Conservation (phyloP, 495 filamentous ascomycete genomes). For the Bacidia rubella region DNA sequence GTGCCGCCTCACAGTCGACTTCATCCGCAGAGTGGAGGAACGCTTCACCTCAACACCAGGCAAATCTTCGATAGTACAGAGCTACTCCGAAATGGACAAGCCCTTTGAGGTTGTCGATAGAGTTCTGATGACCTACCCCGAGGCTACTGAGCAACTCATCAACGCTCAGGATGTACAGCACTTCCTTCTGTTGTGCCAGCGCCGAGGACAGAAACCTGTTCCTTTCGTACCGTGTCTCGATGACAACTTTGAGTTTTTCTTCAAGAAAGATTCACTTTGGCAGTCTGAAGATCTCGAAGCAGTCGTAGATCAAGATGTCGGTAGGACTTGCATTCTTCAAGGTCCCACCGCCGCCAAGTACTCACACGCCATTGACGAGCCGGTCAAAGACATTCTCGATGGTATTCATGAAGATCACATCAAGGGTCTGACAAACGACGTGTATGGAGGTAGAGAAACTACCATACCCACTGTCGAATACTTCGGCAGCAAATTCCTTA, state of each 20-base stretch:
- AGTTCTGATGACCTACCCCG: constrained; percentile 71
- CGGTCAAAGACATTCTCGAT: constrained; percentile 84
- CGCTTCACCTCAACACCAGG: constrained; percentile 61
- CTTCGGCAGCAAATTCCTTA: constrained; percentile 71
- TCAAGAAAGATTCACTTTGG: constrained; percentile 99
- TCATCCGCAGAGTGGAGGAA: constrained; percentile 90
- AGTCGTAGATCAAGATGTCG: constrained; percentile 90
- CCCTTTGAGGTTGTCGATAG: constrained; percentile 64
- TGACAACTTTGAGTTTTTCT: constrained; percentile 93
- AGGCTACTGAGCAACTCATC: constrained; percentile 79
- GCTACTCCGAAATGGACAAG: constrained; percentile 71
- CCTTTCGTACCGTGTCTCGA: constrained; percentile 90
- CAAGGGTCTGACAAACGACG: constrained; percentile 56
- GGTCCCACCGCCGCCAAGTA: constrained; percentile 89
- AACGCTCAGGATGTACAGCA: constrained; percentile 95
- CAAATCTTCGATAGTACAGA: constrained; percentile 67
- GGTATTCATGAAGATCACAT: constrained; percentile 83
- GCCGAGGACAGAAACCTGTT: constrained; percentile 87
- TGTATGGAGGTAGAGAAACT: constrained; percentile 60
- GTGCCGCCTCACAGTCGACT: constrained; percentile 71
- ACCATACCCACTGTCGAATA: constrained; percentile 81
- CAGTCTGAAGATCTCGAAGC: constrained; percentile 95
- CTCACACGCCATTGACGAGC: constrained; percentile 77
- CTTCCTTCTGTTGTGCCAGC: constrained; percentile 85
- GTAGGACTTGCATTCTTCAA: constrained; percentile 87